Base-by-base conservation (phyloP, 2,329 filamentous ascomycete species). In the Talaromyces sp. region DNA sequence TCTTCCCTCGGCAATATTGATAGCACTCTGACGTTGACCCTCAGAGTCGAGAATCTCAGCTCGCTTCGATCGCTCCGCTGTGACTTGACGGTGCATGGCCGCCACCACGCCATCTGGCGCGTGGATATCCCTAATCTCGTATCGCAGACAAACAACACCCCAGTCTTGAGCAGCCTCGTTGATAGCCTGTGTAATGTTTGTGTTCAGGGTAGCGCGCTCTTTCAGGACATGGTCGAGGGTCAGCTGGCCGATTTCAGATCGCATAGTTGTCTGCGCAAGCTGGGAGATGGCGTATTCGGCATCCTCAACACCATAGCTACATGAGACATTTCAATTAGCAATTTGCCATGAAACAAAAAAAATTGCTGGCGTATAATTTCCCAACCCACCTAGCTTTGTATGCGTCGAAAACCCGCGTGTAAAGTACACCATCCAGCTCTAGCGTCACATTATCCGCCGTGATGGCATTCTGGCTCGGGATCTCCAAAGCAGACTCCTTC, bases 221-320 rank as follows among this genome's bases (percentile, higher is more conserved):
- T 97, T 97, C 53, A 99, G 84, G 40, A 99, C 94, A 76, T 99
- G 93, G 75, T 99, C 94, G 65, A 99, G 88, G 1, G 91, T 90
- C 55, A 99, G 82, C 75, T 97, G 94, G 60, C 94, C 94, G 66
- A 99, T 99, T 75, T 99, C 94, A 68, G 89, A 95, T 67, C 94
- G 91, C 94, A 99, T 99, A 0, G 94, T 97, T 10, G 94, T 99
- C 77, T 99, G 94, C 14, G 94, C 94, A 42, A 99, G 87, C 72
- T 99, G 94, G 8, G 90, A 94, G 71, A 99, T 97, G 74, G 94
- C 94, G 74, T 99, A 99, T 73, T 99, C 94, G 57, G 94, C 93
- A 70, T 99, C 94, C 77, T 99, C 94, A 29, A 99, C 94, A 33
- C 94, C 94, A 72, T 99, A 99, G 75, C 91, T 96, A 60, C 19